Conservation (phyloP, 352 stramenopile species). For the Blastocystis sp. region DNA sequence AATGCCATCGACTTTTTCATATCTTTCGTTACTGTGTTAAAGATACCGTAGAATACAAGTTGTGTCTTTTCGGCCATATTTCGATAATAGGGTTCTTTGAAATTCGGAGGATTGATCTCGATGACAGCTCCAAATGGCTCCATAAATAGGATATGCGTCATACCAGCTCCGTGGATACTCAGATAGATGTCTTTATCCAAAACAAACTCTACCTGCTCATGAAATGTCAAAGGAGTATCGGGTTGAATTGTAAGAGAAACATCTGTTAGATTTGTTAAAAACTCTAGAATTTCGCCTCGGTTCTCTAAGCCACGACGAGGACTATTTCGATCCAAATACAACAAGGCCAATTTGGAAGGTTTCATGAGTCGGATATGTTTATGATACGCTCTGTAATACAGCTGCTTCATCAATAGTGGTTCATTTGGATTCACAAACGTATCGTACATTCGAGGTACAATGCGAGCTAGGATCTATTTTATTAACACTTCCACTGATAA, state of each 20-base stretch:
- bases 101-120: slow-evolving; percentile 59
- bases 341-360: not conserved
- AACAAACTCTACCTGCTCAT: slow-evolving; percentile 36
- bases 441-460: slow-evolving; percentile 49
- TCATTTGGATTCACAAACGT: slow-evolving; percentile 2
- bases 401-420: not conserved
- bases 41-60: slow-evolving; percentile 53
- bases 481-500: too few relatives aligned
- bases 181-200: slow-evolving; percentile 33
- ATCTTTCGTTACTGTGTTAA: slow-evolving; percentile 6
- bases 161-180: slow-evolving; percentile 49
- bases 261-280: not conserved
- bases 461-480: slow-evolving; percentile 39
- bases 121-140: slow-evolving; percentile 40
- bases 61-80: slow-evolving; percentile 35
- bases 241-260: not conserved
- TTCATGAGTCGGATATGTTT: not conserved
- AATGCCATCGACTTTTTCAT: slow-evolving; percentile 44
- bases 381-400: not conserved
- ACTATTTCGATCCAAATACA: slow-evolving; percentile 49
- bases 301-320: not conserved
- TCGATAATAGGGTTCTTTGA: slow-evolving; percentile 46
- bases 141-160: slow-evolving; percentile 63
- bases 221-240: slow-evolving; percentile 9
- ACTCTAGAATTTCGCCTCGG: not conserved